Evolutionary conservation across 1,284 basidiomycete species (phyloP).

Genomic region (Cryptococcus deneoformans): DNA sequence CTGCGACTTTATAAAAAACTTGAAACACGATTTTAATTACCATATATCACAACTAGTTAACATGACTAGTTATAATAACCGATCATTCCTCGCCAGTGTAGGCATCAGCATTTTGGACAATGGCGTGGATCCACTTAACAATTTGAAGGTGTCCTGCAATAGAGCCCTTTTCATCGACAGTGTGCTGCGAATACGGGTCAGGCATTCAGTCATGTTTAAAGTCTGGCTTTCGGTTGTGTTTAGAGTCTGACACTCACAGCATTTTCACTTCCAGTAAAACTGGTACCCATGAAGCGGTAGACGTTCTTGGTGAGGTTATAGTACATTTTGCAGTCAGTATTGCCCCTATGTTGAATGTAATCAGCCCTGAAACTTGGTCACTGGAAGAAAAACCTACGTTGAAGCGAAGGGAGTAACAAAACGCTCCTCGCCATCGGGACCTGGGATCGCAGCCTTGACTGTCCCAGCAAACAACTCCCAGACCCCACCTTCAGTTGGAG

Average conservation of each 20-base stretch:
- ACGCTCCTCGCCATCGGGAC: constrained; percentile 30
- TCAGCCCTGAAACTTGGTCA: constrained; percentile 1
- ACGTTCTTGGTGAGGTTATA: constrained; percentile 47
- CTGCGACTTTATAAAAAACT: no score
- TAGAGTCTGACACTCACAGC: constrained; percentile 22
- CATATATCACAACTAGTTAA: no score
- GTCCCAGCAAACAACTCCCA: constrained; percentile 49
- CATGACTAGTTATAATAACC: no score
- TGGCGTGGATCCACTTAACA: constrained; percentile 44
- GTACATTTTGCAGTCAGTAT: constrained; percentile 46
- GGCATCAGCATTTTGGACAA: constrained; percentile 45
- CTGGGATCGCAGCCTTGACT: constrained; percentile 39
- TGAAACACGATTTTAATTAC: no score
- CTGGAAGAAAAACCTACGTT: constrained; percentile 18
- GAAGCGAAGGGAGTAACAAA: constrained; percentile 41
- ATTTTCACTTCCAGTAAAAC: constrained; percentile 7
- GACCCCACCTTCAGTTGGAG: constrained; percentile 34
- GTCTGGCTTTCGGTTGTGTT: background rate
- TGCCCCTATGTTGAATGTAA: constrained; percentile 11
- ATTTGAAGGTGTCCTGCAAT: constrained; percentile 38
- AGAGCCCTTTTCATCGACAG: constrained; percentile 42
- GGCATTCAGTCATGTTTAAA: background rate
- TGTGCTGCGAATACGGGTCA: constrained; percentile 29
- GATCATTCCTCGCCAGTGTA: constrained; percentile 40
- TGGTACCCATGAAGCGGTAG: constrained; percentile 41